Evolutionary conservation across 2,329 filamentous ascomycete genomes (phyloP).

Genomic region (Aspergillus hiratsukae): DNA sequence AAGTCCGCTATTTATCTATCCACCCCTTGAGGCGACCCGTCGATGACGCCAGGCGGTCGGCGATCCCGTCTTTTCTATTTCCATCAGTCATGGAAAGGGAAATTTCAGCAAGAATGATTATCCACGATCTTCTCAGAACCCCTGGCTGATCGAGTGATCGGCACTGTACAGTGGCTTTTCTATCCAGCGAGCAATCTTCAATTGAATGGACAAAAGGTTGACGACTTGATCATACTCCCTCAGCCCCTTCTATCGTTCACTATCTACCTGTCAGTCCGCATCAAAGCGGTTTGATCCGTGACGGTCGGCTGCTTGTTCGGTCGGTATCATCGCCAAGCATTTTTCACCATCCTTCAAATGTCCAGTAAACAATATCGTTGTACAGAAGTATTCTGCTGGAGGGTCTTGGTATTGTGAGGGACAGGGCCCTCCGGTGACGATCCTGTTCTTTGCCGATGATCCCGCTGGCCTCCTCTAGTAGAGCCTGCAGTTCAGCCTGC

Average conservation of each 20-base stretch:
- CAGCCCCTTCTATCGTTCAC: not conserved
- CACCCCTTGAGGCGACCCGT: not conserved
- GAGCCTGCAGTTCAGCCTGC: conserved; percentile 32
- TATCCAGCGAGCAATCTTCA: not conserved
- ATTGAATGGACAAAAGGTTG: not conserved
- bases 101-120: not conserved
- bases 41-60: conserved; percentile 10
- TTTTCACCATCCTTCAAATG: conserved; percentile 12
- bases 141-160: not conserved
- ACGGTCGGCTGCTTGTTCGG: not conserved
- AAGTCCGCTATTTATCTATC: not conserved
- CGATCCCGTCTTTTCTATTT: not conserved
- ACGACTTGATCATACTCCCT: not conserved
- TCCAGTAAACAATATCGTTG: conserved; percentile 5
- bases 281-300: not conserved
- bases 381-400: conserved; percentile 6
- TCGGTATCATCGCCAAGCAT: not conserved
- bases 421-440: conserved; percentile 15
- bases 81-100: not conserved
- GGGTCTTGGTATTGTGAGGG: conserved; percentile 18
- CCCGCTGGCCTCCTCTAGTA: conserved; percentile 23
- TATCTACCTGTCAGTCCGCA: not conserved
- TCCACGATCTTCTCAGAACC: not conserved
- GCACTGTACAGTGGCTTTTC: not conserved
- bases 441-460: conserved; percentile 27